Evolutionary conservation across 2,329 filamentous ascomycete genomes (phyloP).

Genomic region (Fusarium sp.): DNA sequence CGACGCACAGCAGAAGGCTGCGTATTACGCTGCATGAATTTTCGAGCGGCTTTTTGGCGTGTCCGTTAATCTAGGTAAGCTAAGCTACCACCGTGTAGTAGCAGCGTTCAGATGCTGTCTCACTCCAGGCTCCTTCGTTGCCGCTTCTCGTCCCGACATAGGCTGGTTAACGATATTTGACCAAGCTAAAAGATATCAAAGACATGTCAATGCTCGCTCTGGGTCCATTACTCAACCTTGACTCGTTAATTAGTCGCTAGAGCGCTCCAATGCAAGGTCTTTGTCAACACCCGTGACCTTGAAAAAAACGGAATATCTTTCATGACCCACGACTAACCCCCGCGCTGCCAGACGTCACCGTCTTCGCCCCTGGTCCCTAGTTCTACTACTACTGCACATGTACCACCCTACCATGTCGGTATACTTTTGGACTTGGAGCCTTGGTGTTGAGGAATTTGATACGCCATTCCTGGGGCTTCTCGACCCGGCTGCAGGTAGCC

Average conservation of each 20-base stretch:
- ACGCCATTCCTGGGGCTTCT: constrained; percentile 40
- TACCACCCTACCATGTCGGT: constrained; percentile 32
- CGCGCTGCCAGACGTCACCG: constrained; percentile 47
- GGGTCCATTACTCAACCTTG: constrained; percentile 18
- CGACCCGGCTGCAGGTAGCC: constrained; percentile 42
- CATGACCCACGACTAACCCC: constrained; percentile 29
- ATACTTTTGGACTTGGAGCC: constrained; percentile 36
- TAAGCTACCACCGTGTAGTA: constrained; percentile 20
- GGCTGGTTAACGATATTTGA: neutral
- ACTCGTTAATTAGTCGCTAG: constrained; percentile 21
- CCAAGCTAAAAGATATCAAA: constrained; percentile 6
- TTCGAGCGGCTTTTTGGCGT: constrained; percentile 1
- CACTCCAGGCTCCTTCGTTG: constrained; percentile 13
- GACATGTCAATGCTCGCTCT: constrained; percentile 28
- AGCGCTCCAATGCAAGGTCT: constrained; percentile 24
- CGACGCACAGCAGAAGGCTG: constrained; percentile 27
- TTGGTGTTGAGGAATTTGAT: constrained; percentile 32
- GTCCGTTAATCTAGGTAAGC: constrained; percentile 1
- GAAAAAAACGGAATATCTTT: constrained; percentile 25
- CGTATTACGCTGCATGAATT: constrained; percentile 26
- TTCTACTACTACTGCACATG: constrained; percentile 31
- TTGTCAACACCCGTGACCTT: constrained; percentile 43
- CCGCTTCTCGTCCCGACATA: constrained; percentile 1
- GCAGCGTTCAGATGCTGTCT: constrained; percentile 29
- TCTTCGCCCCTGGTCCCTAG: constrained; percentile 26